Conservation (phyloP, 148 eudicot species). For the Rhododendron ferrugineum region DNA sequence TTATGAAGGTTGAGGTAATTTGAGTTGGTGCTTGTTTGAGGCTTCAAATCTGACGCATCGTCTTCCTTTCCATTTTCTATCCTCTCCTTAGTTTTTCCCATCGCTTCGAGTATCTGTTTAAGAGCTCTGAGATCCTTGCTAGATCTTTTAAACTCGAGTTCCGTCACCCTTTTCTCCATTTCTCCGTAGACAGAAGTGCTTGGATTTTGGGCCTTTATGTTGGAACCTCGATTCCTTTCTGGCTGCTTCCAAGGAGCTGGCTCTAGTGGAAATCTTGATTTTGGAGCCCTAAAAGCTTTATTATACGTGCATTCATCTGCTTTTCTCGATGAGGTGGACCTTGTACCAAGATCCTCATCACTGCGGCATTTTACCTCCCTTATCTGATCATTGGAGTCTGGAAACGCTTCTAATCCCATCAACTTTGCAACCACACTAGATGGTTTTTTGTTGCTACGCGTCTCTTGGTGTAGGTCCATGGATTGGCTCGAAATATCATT, state of each 20-base stretch:
- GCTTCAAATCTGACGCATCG: constrained; percentile 15
- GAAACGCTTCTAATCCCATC: constrained; percentile 73
- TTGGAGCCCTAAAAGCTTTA: constrained; percentile 30
- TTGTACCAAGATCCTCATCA: constrained; percentile 21
- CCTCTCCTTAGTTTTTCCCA: constrained; percentile 45
- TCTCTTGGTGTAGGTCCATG: constrained; percentile 28
- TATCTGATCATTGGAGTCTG: constrained; percentile 25
- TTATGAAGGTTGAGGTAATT: constrained; percentile 10
- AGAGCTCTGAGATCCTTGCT: constrained; percentile 90
- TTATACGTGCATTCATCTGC: constrained; percentile 28
- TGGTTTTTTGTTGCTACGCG: constrained; percentile 41
- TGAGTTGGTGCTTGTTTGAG: constrained; percentile 21
- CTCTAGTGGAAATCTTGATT: constrained; percentile 30
- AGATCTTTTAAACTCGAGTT: constrained; percentile 60
- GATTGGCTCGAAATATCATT: constrained; percentile 12
- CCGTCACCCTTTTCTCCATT: constrained; percentile 61
- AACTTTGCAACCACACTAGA: constrained; percentile 69
- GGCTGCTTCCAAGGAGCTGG: constrained; percentile 46
- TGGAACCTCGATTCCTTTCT: constrained; percentile 22
- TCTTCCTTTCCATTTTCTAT: constrained; percentile 25
- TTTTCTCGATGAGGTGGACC: constrained; percentile 36
- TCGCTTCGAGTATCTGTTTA: constrained; percentile 74
- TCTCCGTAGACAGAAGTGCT: constrained; percentile 59
- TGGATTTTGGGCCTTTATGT: constrained; percentile 17
- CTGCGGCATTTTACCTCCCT: constrained; percentile 20